These are phyloP conservation scores for Fusarium coicis DNA, from an alignment of 2,329 filamentous ascomycete species.

Conservation along the genomic window DNA sequence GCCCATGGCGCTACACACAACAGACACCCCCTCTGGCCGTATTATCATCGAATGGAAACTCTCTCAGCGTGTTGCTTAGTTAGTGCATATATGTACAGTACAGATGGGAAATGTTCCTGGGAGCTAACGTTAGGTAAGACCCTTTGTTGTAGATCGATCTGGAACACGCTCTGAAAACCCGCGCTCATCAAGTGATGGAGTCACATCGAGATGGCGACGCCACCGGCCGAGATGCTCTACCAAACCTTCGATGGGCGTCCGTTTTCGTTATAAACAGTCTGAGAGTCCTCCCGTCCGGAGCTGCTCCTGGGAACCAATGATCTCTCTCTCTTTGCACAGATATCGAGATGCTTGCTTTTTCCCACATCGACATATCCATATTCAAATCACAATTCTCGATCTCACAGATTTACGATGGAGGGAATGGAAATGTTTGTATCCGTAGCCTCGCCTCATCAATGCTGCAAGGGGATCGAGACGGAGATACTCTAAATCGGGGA, in stretches of 20 bases:
- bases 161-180: slow-evolving; percentile 8
- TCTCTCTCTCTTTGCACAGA: not conserved
- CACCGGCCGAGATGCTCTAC: slow-evolving; percentile 37
- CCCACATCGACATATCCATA: not conserved
- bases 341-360: slow-evolving; percentile 19
- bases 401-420: not conserved
- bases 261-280: slow-evolving; percentile 4
- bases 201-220: slow-evolving; percentile 40
- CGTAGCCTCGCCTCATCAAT: slow-evolving; percentile 13
- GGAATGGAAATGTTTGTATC: not conserved
- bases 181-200: slow-evolving; percentile 26
- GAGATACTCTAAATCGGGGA: not conserved
- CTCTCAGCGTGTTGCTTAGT: not conserved
- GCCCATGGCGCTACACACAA: not conserved
- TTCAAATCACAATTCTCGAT: slow-evolving; percentile 2
- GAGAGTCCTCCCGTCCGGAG: not conserved
- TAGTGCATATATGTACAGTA: not conserved
- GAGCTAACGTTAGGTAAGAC: not conserved
- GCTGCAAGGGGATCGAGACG: slow-evolving; percentile 17
- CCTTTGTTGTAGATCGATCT: slow-evolving; percentile 31
- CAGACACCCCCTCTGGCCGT: not conserved
- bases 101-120: not conserved
- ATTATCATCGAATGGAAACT: not conserved
- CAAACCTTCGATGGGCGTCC: slow-evolving; percentile 35
- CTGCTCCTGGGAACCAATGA: slow-evolving; percentile 2